Evolutionary conservation across 2,329 filamentous ascomycete genomes (phyloP).

Genomic region (Rhinocladiella mackenziei): DNA sequence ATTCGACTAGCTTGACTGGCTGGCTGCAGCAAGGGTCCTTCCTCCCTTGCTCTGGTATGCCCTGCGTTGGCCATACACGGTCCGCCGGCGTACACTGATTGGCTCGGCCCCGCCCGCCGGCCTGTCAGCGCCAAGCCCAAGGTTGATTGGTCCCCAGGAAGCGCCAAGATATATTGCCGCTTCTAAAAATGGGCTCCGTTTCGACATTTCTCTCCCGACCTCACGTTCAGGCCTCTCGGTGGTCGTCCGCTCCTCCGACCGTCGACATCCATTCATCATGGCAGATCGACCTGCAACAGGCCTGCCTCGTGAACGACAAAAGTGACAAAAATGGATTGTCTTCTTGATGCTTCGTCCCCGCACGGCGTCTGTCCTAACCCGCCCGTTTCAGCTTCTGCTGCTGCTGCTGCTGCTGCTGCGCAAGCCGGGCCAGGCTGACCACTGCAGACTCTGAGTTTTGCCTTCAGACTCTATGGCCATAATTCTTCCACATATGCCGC

Average conservation of each 20-base stretch:
- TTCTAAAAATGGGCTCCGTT: conserved; percentile 1
- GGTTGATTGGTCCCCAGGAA: not conserved
- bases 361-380: conserved; percentile 15
- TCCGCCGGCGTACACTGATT: conserved; percentile 7
- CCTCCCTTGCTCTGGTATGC: too few species aligned
- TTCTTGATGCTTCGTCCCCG: conserved; percentile 1
- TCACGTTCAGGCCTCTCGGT: not conserved
- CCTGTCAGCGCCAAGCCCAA: conserved; percentile 12
- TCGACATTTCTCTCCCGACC: not conserved
- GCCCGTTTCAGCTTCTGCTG: conserved; percentile 17
- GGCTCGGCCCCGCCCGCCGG: not conserved
- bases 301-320: too few species aligned
- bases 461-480: conserved; percentile 7
- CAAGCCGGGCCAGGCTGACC: conserved; percentile 15
- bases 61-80: conserved; percentile 19
- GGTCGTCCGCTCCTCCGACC: not conserved
- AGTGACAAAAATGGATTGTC: too few species aligned
- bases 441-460: conserved; percentile 3
- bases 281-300: not conserved
- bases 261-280: not conserved
- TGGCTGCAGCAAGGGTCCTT: too few species aligned
- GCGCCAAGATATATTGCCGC: conserved; percentile 1
- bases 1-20: too few species aligned
- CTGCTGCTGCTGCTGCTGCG: not conserved
- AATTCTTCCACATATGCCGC: conserved; percentile 3